Evolutionary conservation across 2,329 filamentous ascomycete genomes (phyloP), one percentile per base, ranked within the genome.

Genomic region (Alternaria sp.): DNA sequence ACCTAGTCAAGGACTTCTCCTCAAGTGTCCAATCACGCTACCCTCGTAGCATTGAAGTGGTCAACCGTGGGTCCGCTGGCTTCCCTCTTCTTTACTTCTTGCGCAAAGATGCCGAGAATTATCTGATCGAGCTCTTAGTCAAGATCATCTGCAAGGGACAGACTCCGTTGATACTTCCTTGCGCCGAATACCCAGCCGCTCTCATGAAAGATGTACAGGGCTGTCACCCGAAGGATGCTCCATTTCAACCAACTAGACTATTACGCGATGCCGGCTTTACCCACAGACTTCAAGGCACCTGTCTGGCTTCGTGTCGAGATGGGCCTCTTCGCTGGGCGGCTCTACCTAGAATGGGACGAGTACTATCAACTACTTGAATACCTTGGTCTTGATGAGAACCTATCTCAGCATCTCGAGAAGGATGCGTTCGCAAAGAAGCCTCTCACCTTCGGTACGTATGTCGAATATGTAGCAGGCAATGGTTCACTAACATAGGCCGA

Each of bases 81-180:
- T 90, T 86, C 66, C 88, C 89, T 0, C 76, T 87, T 4, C 77
- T 88, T 0, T 86, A 86, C 54, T 84, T 91, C 22, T 75, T 91
- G 0, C 78, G 82, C 2, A 58, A 61, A 10, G 75, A 80, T 45
- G 79, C 74, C 1, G 75, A 78, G 36, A 65, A 78, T 1, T 50
- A 69, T 5, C 59, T 82, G 0, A 38, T 77, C 1, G 14, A 53
- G 1, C 50, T 62, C 2, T 53, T 82, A 1, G 74, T 80, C 1
- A 53, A 63, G 3, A 68, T 76, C 18, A 74, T 82, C 18, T 72
- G 73, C 52, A 64, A 71, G 6, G 76, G 73, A 0, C 74, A 72
- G 32, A 65, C 62, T 1, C 38, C 59, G 2, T 65, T 60, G 14
- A 64, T 74, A 18, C 30, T 77, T n/a, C 72, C 69, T 46, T 79